These are phyloP conservation scores for Penstemon newberryi DNA, from an alignment of 257 asterid genomes.

Conservation along the genomic window DNA sequence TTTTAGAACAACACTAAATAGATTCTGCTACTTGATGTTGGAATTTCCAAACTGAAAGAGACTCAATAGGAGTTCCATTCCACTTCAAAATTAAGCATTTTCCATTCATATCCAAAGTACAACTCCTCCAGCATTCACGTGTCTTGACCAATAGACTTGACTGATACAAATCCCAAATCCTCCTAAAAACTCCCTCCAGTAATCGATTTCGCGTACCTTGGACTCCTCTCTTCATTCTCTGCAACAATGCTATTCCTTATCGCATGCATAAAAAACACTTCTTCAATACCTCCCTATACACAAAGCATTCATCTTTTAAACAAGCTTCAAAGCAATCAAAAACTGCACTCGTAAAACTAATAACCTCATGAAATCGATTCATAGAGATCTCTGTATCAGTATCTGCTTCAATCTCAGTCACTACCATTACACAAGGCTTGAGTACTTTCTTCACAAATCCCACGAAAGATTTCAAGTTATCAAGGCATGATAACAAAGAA, in stretches of 20 bases:
- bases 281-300: slow-evolving; percentile 24
- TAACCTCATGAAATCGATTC: slow-evolving; percentile 28
- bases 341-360: slow-evolving; percentile 18
- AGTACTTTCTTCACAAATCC: slow-evolving; percentile 16
- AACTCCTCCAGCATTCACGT: slow-evolving; percentile 27
- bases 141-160: slow-evolving; percentile 28
- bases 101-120: slow-evolving; percentile 32
- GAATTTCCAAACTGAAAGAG: slow-evolving; percentile 38
- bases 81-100: slow-evolving; percentile 32
- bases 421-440: slow-evolving; percentile 33
- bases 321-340: slow-evolving; percentile 34
- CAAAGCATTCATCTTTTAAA: slow-evolving; percentile 4
- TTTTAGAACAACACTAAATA: too few species aligned
- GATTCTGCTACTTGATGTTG: too few species aligned
- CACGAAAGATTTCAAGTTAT: slow-evolving; percentile 21
- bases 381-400: slow-evolving; percentile 20
- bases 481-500: not conserved
- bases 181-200: slow-evolving; percentile 35
- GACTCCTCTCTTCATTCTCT: slow-evolving; percentile 33
- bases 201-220: slow-evolving; percentile 30
- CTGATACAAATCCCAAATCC: slow-evolving; percentile 32
- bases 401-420: slow-evolving; percentile 31
- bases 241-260: slow-evolving; percentile 29
- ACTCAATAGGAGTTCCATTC: slow-evolving; percentile 39
- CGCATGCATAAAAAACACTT: slow-evolving; percentile 4